Evolutionary conservation across 805 yeast genomes (phyloP), one percentile per base, ranked within the genome.

Genomic region (Candida insectalens): DNA sequence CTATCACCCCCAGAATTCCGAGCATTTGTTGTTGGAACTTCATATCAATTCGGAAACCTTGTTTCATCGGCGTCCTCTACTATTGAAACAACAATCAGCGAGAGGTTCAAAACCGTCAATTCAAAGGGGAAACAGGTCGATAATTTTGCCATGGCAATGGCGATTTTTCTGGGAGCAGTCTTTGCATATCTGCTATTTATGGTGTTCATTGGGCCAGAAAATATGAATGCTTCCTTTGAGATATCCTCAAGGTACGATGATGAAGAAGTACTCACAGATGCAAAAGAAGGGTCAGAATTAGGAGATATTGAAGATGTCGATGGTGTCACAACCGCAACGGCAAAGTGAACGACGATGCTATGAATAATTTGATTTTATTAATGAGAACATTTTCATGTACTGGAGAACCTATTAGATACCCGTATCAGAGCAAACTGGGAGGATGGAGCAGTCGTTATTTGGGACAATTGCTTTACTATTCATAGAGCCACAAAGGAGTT

Each of bases 31-130:
- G 68, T 71, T 28, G 84, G 84, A 50, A 65, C 67, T 21, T 63
- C 79, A 15, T 77, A 77, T 51, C 83, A 77, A 52, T 59, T 77
- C 43, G 84, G 84, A 60, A 77, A 77, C 56, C 62, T 77, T 48
- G 75, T 74, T 17, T 70, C 79, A 1, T 70, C 78, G 25, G 82
- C 83, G 3, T 70, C 79, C 2, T 71, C 81, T 1, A 77, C 83
- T 12, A 77, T 77, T 42, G 82, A 77, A 55, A 58, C 77, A 19
- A 71, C 74, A 13, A 66, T 77, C 41, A 82, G 83, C 37, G 71
- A 68, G 42, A 42, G 60, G 26, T 76, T 74, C 60, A 72, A 72
- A 39, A 36, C 65, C 7, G 40, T 43, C n/a, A 49, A 52, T 40
- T 37, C 40, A 3, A 33, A 42, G 18, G 65, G 68, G 33, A 44